These are phyloP conservation scores for Aspergillus sp. DNA, from an alignment of 2,329 filamentous ascomycete species.

Conservation along the genomic window DNA sequence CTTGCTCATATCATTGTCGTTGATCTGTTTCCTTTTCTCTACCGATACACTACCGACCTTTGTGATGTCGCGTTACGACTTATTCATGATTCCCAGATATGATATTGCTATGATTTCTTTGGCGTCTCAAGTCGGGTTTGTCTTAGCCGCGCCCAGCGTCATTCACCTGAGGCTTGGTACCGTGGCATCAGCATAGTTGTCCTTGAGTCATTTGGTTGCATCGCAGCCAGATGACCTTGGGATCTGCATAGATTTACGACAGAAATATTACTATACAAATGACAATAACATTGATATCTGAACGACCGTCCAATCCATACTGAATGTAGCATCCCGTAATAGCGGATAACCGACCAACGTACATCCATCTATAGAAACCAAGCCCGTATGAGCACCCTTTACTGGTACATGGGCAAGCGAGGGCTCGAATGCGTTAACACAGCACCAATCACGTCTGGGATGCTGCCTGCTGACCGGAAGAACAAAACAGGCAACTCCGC, in stretches of 20 bases:
- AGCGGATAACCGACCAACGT: too few species aligned
- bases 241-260: too few species aligned
- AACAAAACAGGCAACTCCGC: conserved; percentile 10
- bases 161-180: neutral
- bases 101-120: neutral
- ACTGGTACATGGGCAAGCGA: neutral
- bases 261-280: too few species aligned
- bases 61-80: conserved; percentile 1
- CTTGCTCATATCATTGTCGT: neutral
- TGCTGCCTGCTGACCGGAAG: conserved; percentile 3
- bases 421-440: neutral
- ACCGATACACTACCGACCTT: neutral
- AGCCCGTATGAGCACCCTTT: neutral
- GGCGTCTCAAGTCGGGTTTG: neutral
- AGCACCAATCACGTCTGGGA: neutral
- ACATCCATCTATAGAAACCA: too few species aligned
- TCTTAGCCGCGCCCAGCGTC: neutral
- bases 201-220: neutral
- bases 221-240: too few species aligned
- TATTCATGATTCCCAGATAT: conserved; percentile 7
- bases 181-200: neutral
- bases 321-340: too few species aligned
- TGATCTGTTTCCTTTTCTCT: neutral
- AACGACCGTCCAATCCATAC: too few species aligned
- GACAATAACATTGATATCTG: too few species aligned